Base-by-base conservation (phyloP, 2,329 filamentous ascomycete genomes). In the Zelopaecilomyces penicillatus region DNA sequence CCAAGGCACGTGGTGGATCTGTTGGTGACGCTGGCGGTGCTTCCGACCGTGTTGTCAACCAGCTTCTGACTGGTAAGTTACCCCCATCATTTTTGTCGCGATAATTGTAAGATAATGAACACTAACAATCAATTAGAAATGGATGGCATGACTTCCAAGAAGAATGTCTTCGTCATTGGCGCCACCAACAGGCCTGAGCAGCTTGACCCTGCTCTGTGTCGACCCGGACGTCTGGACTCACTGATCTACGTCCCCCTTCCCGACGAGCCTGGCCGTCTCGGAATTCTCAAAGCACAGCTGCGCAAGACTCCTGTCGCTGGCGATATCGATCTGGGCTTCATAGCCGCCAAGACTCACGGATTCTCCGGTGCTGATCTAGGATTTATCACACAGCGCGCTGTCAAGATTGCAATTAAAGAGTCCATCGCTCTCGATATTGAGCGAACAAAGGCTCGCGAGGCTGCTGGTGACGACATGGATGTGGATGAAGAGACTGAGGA, bases 101-200 rank as follows among this genome's bases (percentile, higher is more conserved):
- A 19, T 19, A 19, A 19, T 19, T 19, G 19, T 19, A 27, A 11
- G 8, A 30, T 12, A 5, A 5, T 33, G 11, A 38, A 7, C 12
- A 57, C 73, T 81, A 68, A 80, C 57, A 37, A 7, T 39, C 30
- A 8, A 19, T 11, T 51, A 85, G 88, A 97, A 80, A 96, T 97
- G 91, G 91, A 97, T 57, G 91, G 91, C 60, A 97, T 97, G 91
- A 97, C 91, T 38, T 96, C 91, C 34, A 98, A 98, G 87, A 98
- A 98, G 86, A 98, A 98, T 66, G 93, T 98, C 53, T 98, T 98
- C 71, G 93, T 98, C 54, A 98, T 98, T 59, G 93, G 93, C 66
- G 93, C 93, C 38, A 98, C 93, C 69, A 98, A 98, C 76, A 81
- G 93, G 74, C 93, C 93, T 37, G 93, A 98, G 75, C 93, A 97